Percentiles rank a stretch among this genome's conserved stretches.
phyloP scores from a whole-genome alignment of 441 rosid species.

The Eutrema salsugineum region DNA sequence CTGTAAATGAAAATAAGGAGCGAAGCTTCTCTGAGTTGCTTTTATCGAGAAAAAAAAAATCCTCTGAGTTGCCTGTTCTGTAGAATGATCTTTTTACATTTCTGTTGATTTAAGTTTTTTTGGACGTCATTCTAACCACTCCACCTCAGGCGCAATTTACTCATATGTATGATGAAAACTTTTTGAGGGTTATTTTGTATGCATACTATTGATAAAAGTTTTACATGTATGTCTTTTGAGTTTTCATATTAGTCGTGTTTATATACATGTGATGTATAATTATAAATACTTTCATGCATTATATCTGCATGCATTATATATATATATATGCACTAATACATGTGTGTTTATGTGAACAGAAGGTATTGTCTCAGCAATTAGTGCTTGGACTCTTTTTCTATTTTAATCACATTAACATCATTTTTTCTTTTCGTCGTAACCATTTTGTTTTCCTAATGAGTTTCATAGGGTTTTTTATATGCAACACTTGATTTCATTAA shows the following conservation, averaged over 20 bases:
- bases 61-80: background rate
- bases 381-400: background rate
- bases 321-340: background rate
- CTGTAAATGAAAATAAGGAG: background rate
- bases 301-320: constrained; percentile 1
- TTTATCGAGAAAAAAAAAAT: too few species aligned
- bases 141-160: constrained; percentile 7
- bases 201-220: background rate
- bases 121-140: constrained; percentile 13
- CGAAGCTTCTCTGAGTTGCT: background rate
- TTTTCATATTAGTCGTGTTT: background rate
- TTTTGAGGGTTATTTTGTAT: background rate
- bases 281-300: background rate
- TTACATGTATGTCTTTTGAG: too few species aligned
- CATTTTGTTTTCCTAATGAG: constrained; percentile 1
- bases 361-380: background rate
- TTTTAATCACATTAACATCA: background rate
- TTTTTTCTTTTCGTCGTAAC: background rate
- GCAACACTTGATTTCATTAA: too few species aligned
- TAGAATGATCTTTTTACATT: background rate
- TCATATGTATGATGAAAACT: background rate
- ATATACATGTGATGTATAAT: background rate
- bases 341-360: constrained; percentile 11
- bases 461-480: too few species aligned
- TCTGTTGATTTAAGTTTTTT: background rate